Evolutionary conservation across 2,329 filamentous ascomycete genomes (phyloP).

Genomic region (Hypomyces perniciosus): DNA sequence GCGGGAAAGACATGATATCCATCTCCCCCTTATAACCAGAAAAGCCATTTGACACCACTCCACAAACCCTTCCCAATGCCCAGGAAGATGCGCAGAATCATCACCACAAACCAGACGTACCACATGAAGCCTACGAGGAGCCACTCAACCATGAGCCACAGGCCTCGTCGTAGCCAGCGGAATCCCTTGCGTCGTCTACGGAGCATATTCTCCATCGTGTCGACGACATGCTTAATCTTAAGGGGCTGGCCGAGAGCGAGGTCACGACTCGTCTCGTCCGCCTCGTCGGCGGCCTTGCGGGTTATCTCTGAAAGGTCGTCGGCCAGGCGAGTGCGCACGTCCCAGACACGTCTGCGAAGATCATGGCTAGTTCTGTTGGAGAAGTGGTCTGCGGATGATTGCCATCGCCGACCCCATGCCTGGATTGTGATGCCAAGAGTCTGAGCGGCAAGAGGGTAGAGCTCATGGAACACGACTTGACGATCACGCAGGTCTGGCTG

Average conservation of each 20-base stretch:
- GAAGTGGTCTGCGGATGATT: conserved; percentile 54
- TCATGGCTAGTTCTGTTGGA: conserved; percentile 48
- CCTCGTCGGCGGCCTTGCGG: conserved; percentile 65
- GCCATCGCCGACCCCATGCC: conserved; percentile 49
- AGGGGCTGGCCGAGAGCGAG: conserved; percentile 71
- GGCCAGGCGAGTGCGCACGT: conserved; percentile 40
- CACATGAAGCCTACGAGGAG: conserved; percentile 83
- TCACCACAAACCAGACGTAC: conserved; percentile 88
- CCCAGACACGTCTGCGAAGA: conserved; percentile 44
- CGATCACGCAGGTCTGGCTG: conserved; percentile 26
- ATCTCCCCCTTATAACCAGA: conserved; percentile 58
- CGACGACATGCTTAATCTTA: conserved; percentile 72
- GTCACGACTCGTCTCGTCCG: conserved; percentile 71
- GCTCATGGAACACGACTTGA: conserved; percentile 35
- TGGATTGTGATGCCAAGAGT: conserved; percentile 43
- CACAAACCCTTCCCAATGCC: conserved; percentile 56
- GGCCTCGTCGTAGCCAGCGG: conserved; percentile 66
- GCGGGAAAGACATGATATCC: not conserved
- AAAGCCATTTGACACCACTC: conserved; percentile 66
- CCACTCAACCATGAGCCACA: conserved; percentile 86
- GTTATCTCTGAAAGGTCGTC: conserved; percentile 56
- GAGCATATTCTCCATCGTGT: conserved; percentile 71
- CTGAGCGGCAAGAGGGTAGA: conserved; percentile 48
- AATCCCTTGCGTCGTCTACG: conserved; percentile 61
- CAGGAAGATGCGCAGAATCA: conserved; percentile 61